Evolutionary conservation across 176 grass and related monocot species (phyloP).

Genomic region (Oryza officinalis): DNA sequence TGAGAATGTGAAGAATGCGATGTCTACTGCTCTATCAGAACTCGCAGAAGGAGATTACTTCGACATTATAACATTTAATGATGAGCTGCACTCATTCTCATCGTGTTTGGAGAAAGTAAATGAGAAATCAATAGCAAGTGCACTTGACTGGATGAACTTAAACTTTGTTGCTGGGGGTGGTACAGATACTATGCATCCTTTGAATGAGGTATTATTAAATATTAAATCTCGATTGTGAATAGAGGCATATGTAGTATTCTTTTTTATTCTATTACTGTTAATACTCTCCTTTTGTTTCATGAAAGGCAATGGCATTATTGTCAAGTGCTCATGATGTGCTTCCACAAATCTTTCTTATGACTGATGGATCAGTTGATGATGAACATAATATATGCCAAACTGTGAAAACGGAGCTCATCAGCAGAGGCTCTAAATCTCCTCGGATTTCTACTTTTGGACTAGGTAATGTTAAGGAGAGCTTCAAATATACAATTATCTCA

Average conservation of each 20-base stretch:
- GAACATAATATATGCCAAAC: conserved; percentile 80
- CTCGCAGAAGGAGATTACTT: conserved; percentile 69
- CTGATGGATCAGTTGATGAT: conserved; percentile 91
- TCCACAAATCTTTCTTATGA: conserved; percentile 94
- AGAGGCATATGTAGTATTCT: conserved; percentile 6
- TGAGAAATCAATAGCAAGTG: conserved; percentile 60
- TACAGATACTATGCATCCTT: conserved; percentile 84
- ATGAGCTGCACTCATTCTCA: conserved; percentile 76
- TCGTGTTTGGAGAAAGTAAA: conserved; percentile 79
- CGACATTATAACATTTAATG: conserved; percentile 89
- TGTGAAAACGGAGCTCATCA: conserved; percentile 50
- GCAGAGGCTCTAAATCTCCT: conserved; percentile 62
- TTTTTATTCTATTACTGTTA: neutral
- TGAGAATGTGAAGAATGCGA: conserved; percentile 75
- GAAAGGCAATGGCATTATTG: conserved; percentile 74
- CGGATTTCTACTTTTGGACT: conserved; percentile 93
- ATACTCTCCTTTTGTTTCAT: conserved; percentile 29
- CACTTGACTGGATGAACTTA: conserved; percentile 64
- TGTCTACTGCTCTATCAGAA: conserved; percentile 72
- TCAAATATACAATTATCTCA: neutral
- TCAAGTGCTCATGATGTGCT: conserved; percentile 60
- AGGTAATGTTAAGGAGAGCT: conserved; percentile 57
- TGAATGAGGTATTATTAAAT: conserved; percentile 69
- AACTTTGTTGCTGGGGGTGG: conserved; percentile 79
- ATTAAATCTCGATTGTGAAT: neutral